Percentiles rank a stretch among this genome's conserved stretches.
phyloP scores from a whole-genome alignment of 2,329 filamentous ascomycete genomes.

The Leptographium galeiforme region DNA sequence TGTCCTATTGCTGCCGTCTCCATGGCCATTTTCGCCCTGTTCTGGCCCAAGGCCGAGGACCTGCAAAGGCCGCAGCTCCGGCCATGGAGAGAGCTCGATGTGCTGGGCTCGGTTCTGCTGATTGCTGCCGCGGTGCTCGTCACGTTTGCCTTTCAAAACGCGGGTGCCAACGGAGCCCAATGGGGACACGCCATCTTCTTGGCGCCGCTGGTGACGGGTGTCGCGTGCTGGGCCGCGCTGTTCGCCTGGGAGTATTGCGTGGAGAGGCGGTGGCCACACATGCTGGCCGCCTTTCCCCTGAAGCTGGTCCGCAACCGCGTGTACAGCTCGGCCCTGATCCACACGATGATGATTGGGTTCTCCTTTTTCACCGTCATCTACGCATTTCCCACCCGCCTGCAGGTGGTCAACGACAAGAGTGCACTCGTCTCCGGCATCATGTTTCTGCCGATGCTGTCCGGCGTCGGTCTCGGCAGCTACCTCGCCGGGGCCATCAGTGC shows the following conservation, averaged over 20 bases:
- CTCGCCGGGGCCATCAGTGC: constrained; percentile 28
- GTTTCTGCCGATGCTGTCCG: constrained; percentile 39
- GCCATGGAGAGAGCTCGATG: constrained; percentile 37
- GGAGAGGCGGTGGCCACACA: constrained; percentile 17
- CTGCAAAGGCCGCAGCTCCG: constrained; percentile 24
- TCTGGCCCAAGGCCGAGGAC: constrained; percentile 34
- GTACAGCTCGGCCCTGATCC: constrained; percentile 27
- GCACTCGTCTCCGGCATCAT: constrained; percentile 34
- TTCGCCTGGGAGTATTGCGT: constrained; percentile 26
- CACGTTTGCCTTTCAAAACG: constrained; percentile 44
- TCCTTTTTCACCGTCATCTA: constrained; percentile 36
- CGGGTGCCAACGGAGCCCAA: constrained; percentile 20
- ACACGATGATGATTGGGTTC: constrained; percentile 36
- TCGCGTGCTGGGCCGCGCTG: constrained; percentile 21
- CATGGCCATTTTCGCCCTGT: constrained; percentile 29
- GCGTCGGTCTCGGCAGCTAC: constrained; percentile 30
- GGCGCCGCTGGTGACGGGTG: constrained; percentile 25
- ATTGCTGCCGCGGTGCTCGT: constrained; percentile 39
- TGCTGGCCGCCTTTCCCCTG: constrained; percentile 33
- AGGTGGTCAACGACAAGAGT: constrained; percentile 34
- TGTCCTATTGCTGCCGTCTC: constrained; percentile 36
- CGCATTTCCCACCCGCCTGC: constrained; percentile 32
- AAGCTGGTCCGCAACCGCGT: constrained; percentile 31
- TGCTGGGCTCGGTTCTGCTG: constrained; percentile 37
- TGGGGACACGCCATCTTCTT: constrained; percentile 31